phyloP scores from a whole-genome alignment of 805 yeast genomes.

The Metschnikowia dekortorum region DNA sequence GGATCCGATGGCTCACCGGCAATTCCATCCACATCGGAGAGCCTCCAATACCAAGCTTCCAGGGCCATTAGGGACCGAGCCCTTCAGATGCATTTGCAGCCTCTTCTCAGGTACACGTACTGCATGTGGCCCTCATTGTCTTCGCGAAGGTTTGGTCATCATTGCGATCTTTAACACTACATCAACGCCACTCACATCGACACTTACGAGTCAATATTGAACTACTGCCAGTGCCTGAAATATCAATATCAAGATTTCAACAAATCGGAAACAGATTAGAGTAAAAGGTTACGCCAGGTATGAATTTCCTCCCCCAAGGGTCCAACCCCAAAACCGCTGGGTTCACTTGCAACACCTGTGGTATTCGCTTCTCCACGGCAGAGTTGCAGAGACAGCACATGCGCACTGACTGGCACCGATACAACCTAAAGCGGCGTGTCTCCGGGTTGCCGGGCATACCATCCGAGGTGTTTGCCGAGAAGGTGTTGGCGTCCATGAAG shows the following conservation, averaged over 20 bases:
- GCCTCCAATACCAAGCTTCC: no score
- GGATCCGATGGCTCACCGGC: no score
- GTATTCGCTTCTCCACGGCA: constrained; percentile 72
- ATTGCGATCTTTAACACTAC: background rate
- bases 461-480: constrained; percentile 56
- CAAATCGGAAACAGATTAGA: no score
- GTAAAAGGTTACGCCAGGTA: background rate
- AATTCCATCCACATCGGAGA: no score
- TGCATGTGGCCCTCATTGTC: background rate
- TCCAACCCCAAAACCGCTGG: constrained; percentile 24
- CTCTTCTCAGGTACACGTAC: background rate
- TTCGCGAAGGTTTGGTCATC: background rate
- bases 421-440: constrained; percentile 89
- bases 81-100: no score
- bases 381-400: constrained; percentile 87
- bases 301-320: constrained; percentile 23
- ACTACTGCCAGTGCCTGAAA: no score
- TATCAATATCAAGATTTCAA: no score
- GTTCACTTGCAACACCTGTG: constrained; percentile 84
- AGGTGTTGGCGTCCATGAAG: constrained; percentile 38
- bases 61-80: no score
- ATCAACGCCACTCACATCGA: background rate
- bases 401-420: constrained; percentile 98
- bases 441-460: constrained; percentile 51
- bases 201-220: no score